Evolutionary conservation across 1,139 yeast genomes (phyloP), one percentile per base, ranked within the genome.

Genomic region (Yamadazyma jaroonii): DNA sequence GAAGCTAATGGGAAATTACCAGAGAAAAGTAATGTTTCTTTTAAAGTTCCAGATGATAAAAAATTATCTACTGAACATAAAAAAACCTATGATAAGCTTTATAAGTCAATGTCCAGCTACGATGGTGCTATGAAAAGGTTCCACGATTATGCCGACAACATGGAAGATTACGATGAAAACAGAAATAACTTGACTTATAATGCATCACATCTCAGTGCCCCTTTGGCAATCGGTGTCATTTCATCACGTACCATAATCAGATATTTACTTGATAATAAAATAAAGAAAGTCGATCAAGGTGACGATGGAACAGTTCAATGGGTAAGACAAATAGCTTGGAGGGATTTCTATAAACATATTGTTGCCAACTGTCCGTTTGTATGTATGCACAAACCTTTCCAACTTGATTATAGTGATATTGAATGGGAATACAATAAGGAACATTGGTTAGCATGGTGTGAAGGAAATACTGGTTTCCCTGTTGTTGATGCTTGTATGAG

Each of bases 401-500:
- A 69, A 38, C 57, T 74, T 35, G 70, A 68, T 33, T 59, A 63
- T 20, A 45, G 60, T 23, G 66, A 59, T 15, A 39, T 72, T 8
- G 45, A 56, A 26, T 75, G 79, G 79, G 71, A 65, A 23, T 56
- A 67, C 37, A 63, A 64, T 39, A 44, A 48, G 4, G 63, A 59
- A 4, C 59, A 62, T 24, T 74, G 66, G 45, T 58, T 59, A 11
- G 62, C 59, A 15, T 77, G 83, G 83, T 66, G 75, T 41, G 48
- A 60, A 13, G 83, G 83, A 0, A 51, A 53, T 28, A 77, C 83
- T 0, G 83, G 83, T 2, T 64, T 61, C 40, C 82, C 83, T 1
- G 61, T 77, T 9, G 72, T 77, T 4, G 83, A 77, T 49, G 82
- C 82, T 1, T 64, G 74, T 31, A 77, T 77, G 82, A 59, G 79